Base-by-base conservation (phyloP, 75 land plant species). In the Pinus taeda region DNA sequence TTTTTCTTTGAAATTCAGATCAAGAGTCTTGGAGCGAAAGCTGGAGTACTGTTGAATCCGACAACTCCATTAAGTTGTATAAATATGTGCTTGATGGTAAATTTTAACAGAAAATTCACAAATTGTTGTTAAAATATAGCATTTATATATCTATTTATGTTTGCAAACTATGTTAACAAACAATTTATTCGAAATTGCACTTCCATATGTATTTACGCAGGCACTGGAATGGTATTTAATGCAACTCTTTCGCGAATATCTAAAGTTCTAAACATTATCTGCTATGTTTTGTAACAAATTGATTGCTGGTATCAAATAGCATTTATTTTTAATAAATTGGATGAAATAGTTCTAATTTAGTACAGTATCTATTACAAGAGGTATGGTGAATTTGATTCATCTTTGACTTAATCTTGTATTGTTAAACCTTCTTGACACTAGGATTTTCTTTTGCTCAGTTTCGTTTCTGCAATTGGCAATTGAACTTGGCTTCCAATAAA, bases 21-120 rank as follows among this genome's bases (percentile, higher is more conserved):
- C 45, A 94, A 96, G 74, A 83, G 89, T 76, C 76, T 94, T 21
- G 97, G 99, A 80, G 97, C 94, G 49, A 96, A 96, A 85, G 95
- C 95, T 77, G 99, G 99, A 74, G 99, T 96, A 56, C 97, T 96
- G 21, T 74, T 96, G 63, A 96, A 96, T 79, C 99, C 99, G 79
- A 97, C 76, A 62, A 96, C 99, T 42, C 89, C 97, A 66, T 69
- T 96, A 37, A 84, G 76, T 81, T 80, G 93, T 60, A 96, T 96
- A 70, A 96, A 62, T 96, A 92, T 80, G 95, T 96, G 61, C 93
- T 96, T 78, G 99, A 96, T 76, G 97, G 98, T 96, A 86, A 86
- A 81, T 53, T 49, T 49, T 49, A 11, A 49, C 11, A 11, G 55
- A 49, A 49, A 49, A 49, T 49, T 49, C 55, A 49, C 55, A 49